phyloP scores from a whole-genome alignment of 306 rosid genomes.

The Herpetospermum pedunculosum region DNA sequence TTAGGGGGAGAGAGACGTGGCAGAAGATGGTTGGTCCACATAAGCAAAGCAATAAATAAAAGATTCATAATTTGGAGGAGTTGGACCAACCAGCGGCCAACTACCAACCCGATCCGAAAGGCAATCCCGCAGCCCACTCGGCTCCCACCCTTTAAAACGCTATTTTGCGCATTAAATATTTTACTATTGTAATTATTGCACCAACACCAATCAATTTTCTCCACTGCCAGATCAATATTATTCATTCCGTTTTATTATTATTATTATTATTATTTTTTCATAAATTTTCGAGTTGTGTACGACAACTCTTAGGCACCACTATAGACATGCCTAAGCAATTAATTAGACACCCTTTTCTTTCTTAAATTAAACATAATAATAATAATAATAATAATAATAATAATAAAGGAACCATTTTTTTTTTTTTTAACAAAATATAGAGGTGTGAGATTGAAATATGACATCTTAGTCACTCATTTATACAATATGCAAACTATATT shows the following conservation, averaged over 20 bases:
- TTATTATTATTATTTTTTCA: too few species aligned
- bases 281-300: too few species aligned
- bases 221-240: neutral
- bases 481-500: too few species aligned
- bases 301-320: too few species aligned
- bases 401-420: too few species aligned
- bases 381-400: too few species aligned
- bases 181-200: neutral
- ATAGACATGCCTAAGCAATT: too few species aligned
- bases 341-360: too few species aligned
- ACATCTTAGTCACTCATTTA: too few species aligned
- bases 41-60: neutral
- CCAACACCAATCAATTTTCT: neutral
- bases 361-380: too few species aligned
- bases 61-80: constrained; percentile 1
- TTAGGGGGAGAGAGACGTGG: neutral
- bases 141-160: neutral
- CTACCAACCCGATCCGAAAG: constrained; percentile 7
- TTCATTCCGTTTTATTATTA: neutral
- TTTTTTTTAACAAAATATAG: too few species aligned
- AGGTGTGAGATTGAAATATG: too few species aligned
- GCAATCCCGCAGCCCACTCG: neutral
- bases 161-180: neutral
- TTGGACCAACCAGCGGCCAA: constrained; percentile 9
- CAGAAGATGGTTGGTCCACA: neutral